Base-by-base conservation (phyloP, 495 filamentous ascomycete genomes). In the Apiosordaria backusii region DNA sequence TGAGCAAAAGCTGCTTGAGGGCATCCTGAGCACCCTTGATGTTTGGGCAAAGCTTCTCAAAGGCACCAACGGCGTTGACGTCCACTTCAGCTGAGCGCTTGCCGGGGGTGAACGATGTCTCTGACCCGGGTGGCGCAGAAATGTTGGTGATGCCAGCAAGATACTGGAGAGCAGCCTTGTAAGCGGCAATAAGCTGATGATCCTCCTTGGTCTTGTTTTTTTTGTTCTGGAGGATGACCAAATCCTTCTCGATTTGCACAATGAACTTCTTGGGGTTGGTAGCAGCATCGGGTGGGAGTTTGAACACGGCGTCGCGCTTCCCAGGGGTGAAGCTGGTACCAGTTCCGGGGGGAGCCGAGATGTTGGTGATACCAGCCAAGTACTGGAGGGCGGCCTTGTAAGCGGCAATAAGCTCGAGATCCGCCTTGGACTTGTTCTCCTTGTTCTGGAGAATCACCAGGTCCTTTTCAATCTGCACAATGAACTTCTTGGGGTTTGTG, bases 141-240 rank as follows among this genome's bases (percentile, higher is more conserved):
- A 76, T 73, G 50, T 55, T 53, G 52, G 57, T 63, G 55, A 76
- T 69, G 23, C 68, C 70, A 3, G 69, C 74, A 27, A 76, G 59
- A n/a, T 70, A 69, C 35, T 55, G 52, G 15, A 76, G 64, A 4
- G 69, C 72, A 5, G 62, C 64, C 65, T 70, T 69, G 65, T 74
- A 67, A 22, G 68, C 69, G 60, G 63, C 60, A 52, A 76, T 76
- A 29, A 70, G 68, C 4, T 45, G 50, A 19, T 59, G 27, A 29
- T 76, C 74, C 25, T 71, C 62, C 9, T 65, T 22, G n/a, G 72
- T 65, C 68, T 74, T 74, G 64, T 67, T 23, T 50, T n/a, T 45
- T 65, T 74, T 73, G 68, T 76, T 76, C 63, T 74, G 70, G 9
- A 76, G 70, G n/a, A 53, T 23, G 21, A 64, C 60, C 18, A 76